A percentile compares a stretch with the other conserved stretches of the same genome.
phyloP scores from a whole-genome alignment of 352 stramenopile species.

The Peronospora destructor region DNA sequence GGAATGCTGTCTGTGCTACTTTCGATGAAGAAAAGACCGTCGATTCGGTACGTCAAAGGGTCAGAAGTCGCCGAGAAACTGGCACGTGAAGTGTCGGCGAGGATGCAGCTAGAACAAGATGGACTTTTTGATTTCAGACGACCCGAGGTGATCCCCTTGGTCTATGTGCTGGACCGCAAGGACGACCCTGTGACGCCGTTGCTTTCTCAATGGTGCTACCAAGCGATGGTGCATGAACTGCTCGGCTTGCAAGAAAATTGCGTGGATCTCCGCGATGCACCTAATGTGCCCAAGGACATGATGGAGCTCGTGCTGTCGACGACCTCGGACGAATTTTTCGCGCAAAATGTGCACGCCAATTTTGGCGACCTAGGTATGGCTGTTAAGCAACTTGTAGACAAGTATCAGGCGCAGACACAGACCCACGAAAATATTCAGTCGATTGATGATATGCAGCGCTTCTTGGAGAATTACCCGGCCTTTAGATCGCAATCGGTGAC shows the following conservation, averaged over 20 bases:
- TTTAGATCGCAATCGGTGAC: slow-evolving; percentile 94
- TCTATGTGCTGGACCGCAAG: slow-evolving; percentile 95
- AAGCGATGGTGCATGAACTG: slow-evolving; percentile 99
- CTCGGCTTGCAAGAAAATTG: slow-evolving; percentile 97
- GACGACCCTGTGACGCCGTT: slow-evolving; percentile 99
- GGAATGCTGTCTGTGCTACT: slow-evolving; percentile 93
- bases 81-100: slow-evolving; percentile 89
- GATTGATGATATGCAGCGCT: slow-evolving; percentile 98
- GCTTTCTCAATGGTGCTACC: slow-evolving; percentile 96
- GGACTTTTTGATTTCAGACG: slow-evolving; percentile 97
- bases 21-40: slow-evolving; percentile 92
- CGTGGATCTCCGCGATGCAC: slow-evolving; percentile 91
- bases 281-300: slow-evolving; percentile 93
- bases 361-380: slow-evolving; percentile 95
- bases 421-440: slow-evolving; percentile 83
- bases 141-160: slow-evolving; percentile 65
- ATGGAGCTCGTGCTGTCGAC: slow-evolving; percentile 95
- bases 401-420: slow-evolving; percentile 79
- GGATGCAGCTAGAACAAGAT: slow-evolving; percentile 91
- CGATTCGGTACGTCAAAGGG: slow-evolving; percentile 93
- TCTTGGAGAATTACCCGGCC: slow-evolving; percentile 96
- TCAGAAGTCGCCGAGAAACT: slow-evolving; percentile 91
- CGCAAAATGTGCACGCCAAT: slow-evolving; percentile 94
- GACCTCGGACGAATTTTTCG: slow-evolving; percentile 96
- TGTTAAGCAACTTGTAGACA: slow-evolving; percentile 93